Percentiles rank a stretch among this genome's conserved stretches.
Evolutionary conservation across 202 grass and related monocot genomes (phyloP).

Genomic region (Schoenoplectus triqueter): DNA sequence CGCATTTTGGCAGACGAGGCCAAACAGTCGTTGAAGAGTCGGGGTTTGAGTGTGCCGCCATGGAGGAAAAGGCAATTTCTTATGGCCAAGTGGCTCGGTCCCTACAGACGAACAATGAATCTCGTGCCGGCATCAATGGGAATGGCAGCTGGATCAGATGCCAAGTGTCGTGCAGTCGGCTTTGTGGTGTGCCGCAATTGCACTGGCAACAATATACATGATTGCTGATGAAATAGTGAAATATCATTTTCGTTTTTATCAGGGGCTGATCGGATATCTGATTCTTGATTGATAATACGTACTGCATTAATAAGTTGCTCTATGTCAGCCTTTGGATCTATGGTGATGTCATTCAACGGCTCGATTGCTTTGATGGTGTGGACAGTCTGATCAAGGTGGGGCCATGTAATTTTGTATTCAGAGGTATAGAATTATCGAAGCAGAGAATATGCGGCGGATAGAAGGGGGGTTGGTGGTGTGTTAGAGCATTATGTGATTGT

Average conservation of each 20-base stretch:
- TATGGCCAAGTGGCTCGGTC: constrained; percentile 60
- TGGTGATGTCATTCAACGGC: neutral
- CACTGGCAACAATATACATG: neutral
- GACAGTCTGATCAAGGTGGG: neutral
- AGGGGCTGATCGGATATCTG: neutral
- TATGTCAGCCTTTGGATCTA: neutral
- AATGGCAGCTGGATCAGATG: neutral
- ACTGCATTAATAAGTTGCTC: neutral
- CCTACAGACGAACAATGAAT: constrained; percentile 55
- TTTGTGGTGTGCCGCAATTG: constrained; percentile 1
- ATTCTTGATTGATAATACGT: neutral
- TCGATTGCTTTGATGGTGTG: neutral
- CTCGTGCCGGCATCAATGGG: constrained; percentile 34
- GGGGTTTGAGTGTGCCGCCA: constrained; percentile 56
- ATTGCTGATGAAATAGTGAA: neutral
- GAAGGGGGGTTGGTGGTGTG: constrained; percentile 16
- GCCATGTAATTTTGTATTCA: neutral
- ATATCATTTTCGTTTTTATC: neutral
- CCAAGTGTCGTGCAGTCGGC: constrained; percentile 37
- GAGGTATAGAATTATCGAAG: constrained; percentile 3
- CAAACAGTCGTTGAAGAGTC: constrained; percentile 46
- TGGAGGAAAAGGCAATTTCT: constrained; percentile 60
- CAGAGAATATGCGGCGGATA: constrained; percentile 38
- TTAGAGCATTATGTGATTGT: constrained; percentile 2
- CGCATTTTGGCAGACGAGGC: constrained; percentile 35